A percentile compares a stretch with the other conserved stretches of the same genome.
phyloP scores from a whole-genome alignment of 2,329 filamentous ascomycete genomes.

The Monilinia fructigena region DNA sequence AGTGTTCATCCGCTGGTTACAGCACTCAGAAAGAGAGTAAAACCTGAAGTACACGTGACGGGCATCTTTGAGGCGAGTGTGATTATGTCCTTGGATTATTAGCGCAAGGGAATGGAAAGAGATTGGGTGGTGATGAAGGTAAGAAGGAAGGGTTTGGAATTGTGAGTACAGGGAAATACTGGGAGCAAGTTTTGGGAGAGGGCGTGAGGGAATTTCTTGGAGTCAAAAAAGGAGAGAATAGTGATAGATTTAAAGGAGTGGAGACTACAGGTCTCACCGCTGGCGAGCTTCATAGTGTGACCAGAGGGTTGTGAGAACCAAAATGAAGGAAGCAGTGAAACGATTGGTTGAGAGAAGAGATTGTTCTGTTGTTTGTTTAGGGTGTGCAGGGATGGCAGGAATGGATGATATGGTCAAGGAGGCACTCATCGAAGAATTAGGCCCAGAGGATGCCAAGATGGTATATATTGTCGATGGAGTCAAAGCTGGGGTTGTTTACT shows the following conservation, averaged over 20 bases:
- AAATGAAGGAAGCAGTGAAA: constrained; percentile 69
- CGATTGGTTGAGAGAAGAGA: constrained; percentile 57
- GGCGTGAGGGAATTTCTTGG: constrained; percentile 68
- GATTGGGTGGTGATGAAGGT: constrained; percentile 19
- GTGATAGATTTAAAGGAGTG: constrained; percentile 68
- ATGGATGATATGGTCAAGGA: constrained; percentile 73
- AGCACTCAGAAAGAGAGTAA: constrained; percentile 48
- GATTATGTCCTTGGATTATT: constrained; percentile 46
- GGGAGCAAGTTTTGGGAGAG: constrained; percentile 68
- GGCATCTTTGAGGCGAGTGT: constrained; percentile 90
- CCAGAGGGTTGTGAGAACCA: constrained; percentile 60
- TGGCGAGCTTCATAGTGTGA: constrained; percentile 71
- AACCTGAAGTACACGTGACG: constrained; percentile 56
- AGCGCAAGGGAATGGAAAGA: constrained; percentile 35
- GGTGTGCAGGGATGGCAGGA: constrained; percentile 89
- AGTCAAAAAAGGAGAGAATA: constrained; percentile 32
- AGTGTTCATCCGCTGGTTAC: constrained; percentile 77
- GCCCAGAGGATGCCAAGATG: constrained; percentile 54
- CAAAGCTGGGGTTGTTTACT: constrained; percentile 57
- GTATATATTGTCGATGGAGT: constrained; percentile 79
- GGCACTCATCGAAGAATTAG: constrained; percentile 64
- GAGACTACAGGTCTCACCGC: constrained; percentile 80
- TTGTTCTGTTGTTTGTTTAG: constrained; percentile 73
- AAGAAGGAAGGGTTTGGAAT: constrained; percentile 67
- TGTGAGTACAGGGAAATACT: constrained; percentile 81